These are phyloP conservation scores for Leccinum ochraceum DNA, from an alignment of 768 basidiomycete genomes.

Conservation along the genomic window DNA sequence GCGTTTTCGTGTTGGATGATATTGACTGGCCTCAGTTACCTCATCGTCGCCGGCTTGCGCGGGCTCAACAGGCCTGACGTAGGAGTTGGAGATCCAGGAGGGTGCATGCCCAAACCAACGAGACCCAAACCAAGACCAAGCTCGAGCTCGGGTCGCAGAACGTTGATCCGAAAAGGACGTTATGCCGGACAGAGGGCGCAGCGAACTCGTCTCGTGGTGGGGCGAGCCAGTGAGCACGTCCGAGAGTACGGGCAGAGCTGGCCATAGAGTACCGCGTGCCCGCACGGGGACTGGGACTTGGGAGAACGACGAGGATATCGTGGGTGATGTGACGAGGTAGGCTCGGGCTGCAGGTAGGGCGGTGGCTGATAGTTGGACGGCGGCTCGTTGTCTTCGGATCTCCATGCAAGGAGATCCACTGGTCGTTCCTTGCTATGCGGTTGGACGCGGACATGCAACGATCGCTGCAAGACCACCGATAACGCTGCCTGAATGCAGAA, in stretches of 20 bases:
- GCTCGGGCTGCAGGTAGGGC: constrained; percentile 71
- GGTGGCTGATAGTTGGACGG: constrained; percentile 50
- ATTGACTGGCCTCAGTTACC: no score
- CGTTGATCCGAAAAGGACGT: constrained; percentile 37
- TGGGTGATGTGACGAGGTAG: constrained; percentile 17
- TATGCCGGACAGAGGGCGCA: constrained; percentile 26
- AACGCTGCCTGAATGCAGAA: no score
- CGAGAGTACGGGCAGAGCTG: constrained; percentile 14
- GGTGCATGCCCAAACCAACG: neutral
- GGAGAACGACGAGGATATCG: constrained; percentile 30
- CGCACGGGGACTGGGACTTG: constrained; percentile 24
- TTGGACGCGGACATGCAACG: constrained; percentile 12
- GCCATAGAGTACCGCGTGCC: constrained; percentile 24
- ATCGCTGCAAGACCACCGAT: no score
- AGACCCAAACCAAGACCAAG: constrained; percentile 25
- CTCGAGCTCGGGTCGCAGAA: constrained; percentile 44
- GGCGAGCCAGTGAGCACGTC: constrained; percentile 24
- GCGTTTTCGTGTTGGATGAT: no score
- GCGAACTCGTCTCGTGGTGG: constrained; percentile 6
- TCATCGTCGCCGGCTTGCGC: no score
- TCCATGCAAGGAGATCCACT: constrained; percentile 56
- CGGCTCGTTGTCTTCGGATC: constrained; percentile 51
- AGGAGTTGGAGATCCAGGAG: constrained; percentile 21
- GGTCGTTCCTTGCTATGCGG: constrained; percentile 54
- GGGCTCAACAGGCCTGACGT: constrained; percentile 28